A percentile compares a stretch with the other conserved stretches of the same genome.
phyloP scores from a whole-genome alignment of 2,329 filamentous ascomycete genomes.

The Chaetoscypha palmicola region DNA sequence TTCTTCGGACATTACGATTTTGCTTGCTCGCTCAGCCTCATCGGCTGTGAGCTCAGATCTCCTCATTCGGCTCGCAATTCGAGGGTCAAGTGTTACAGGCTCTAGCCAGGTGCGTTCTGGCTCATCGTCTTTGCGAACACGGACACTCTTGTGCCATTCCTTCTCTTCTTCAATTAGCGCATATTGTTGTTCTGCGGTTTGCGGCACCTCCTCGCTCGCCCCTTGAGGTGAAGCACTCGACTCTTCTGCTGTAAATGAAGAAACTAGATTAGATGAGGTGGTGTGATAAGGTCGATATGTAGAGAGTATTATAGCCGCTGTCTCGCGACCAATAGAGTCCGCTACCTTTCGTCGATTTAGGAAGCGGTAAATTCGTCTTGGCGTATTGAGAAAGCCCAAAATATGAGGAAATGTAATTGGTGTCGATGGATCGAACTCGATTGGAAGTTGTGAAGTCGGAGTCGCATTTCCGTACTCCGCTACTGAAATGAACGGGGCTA shows the following conservation, averaged over 20 bases:
- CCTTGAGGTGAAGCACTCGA: constrained; percentile 28
- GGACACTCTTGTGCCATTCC: constrained; percentile 78
- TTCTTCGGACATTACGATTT: constrained; percentile 57
- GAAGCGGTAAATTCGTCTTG: constrained; percentile 79
- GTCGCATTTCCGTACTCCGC: constrained; percentile 61
- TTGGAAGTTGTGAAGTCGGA: constrained; percentile 60
- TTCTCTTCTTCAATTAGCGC: constrained; percentile 64
- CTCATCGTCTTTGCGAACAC: constrained; percentile 46
- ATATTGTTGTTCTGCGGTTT: constrained; percentile 52
- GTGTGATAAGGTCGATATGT: constrained; percentile 40
- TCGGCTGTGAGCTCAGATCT: constrained; percentile 63
- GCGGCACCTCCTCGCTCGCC: constrained; percentile 2
- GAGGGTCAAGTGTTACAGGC: constrained; percentile 66
- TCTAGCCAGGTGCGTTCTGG: constrained; percentile 70
- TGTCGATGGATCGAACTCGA: constrained; percentile 64
- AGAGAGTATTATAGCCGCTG: constrained; percentile 74
- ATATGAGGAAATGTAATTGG: constrained; percentile 79
- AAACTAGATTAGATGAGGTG: constrained; percentile 32
- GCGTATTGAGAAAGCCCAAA: constrained; percentile 86
- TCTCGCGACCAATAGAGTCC: constrained; percentile 79
- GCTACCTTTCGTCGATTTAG: constrained; percentile 78
- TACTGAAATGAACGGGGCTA: constrained; percentile 66
- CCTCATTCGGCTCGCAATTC: constrained; percentile 73
- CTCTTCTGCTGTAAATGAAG: constrained; percentile 13
- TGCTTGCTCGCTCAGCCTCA: constrained; percentile 59